A percentile compares a stretch with the other conserved stretches of the same genome.
phyloP scores from a whole-genome alignment of 1,284 basidiomycete genomes.

The Rhodotorula mucilaginosa region DNA sequence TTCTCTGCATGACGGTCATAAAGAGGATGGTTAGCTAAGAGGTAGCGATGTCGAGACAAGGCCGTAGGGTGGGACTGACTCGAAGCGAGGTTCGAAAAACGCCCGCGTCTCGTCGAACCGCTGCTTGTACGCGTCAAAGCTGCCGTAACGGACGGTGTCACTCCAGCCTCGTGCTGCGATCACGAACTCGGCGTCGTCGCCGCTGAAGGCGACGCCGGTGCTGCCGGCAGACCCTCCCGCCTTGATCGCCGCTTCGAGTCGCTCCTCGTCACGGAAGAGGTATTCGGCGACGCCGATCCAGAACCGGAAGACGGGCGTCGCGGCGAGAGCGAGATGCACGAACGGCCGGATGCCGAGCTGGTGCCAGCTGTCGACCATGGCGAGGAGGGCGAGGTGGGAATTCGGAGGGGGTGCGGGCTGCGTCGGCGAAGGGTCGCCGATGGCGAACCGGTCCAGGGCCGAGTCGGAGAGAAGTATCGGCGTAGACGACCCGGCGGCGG shows the following conservation, averaged over 20 bases:
- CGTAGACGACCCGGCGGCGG: constrained; percentile 46
- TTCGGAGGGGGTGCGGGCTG: constrained; percentile 58
- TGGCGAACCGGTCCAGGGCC: constrained; percentile 82
- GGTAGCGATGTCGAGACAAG: too few species aligned
- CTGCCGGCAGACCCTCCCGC: constrained; percentile 62
- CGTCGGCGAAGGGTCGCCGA: constrained; percentile 56
- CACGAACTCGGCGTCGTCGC: constrained; percentile 90
- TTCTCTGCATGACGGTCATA: constrained; percentile 8
- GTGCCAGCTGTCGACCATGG: constrained; percentile 99
- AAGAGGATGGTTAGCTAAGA: background rate
- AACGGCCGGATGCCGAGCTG: constrained; percentile 83
- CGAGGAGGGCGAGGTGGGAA: constrained; percentile 91
- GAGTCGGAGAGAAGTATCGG: constrained; percentile 85
- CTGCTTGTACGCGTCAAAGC: constrained; percentile 80
- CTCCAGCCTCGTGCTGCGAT: constrained; percentile 95
- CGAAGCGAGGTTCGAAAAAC: constrained; percentile 87
- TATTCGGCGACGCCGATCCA: constrained; percentile 98
- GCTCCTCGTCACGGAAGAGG: constrained; percentile 69
- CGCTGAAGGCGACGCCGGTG: constrained; percentile 72
- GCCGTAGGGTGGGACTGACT: constrained; percentile 44
- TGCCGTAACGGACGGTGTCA: constrained; percentile 88
- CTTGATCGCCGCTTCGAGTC: constrained; percentile 68
- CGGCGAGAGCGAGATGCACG: constrained; percentile 86
- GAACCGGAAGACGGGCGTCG: constrained; percentile 91
- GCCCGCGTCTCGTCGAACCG: constrained; percentile 75